Percentiles rank a stretch among this genome's conserved stretches.
Conservation (phyloP, 2,329 filamentous ascomycete species). For the Verticillium nonalfalfae region DNA sequence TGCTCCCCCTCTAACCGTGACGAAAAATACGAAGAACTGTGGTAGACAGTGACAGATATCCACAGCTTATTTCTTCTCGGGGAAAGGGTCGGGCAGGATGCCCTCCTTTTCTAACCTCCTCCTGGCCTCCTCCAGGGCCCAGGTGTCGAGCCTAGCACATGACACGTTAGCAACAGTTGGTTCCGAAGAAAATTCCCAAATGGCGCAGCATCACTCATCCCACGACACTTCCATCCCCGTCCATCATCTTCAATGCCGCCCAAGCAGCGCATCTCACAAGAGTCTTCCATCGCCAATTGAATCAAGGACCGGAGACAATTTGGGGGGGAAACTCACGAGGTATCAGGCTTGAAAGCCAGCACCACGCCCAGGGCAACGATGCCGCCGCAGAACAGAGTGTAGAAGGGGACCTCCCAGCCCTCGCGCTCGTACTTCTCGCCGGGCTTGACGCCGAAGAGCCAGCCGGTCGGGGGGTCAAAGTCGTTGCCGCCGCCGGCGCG, state of each 20-base stretch:
- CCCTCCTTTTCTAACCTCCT: conserved; percentile 94
- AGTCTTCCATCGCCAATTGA: neutral
- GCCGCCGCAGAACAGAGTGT: conserved; percentile 78
- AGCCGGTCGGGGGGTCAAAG: conserved; percentile 86
- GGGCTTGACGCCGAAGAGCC: conserved; percentile 90
- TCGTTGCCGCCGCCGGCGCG: conserved; percentile 46
- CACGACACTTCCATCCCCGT: neutral
- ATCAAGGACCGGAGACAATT: too few relatives aligned
- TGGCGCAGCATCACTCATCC: neutral
- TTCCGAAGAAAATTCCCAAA: neutral
- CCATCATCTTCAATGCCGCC: neutral
- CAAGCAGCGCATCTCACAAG: too few relatives aligned
- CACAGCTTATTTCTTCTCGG: conserved; percentile 46
- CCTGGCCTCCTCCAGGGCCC: conserved; percentile 95
- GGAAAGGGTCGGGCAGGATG: conserved; percentile 73
- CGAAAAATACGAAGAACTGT: neutral
- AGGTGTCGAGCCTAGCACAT: conserved; percentile 82
- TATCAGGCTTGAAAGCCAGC: conserved; percentile 97
- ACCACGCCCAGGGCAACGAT: conserved; percentile 68
- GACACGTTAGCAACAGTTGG: conserved; percentile 17
- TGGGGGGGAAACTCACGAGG: conserved; percentile 65
- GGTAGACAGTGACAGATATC: neutral
- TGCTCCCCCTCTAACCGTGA: conserved; percentile 3
- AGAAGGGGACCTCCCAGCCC: conserved; percentile 88
- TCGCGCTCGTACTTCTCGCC: conserved; percentile 94